These are phyloP conservation scores for Trypanosoma melophagium DNA, from an alignment of 208 protist species.

Conservation along the genomic window DNA sequence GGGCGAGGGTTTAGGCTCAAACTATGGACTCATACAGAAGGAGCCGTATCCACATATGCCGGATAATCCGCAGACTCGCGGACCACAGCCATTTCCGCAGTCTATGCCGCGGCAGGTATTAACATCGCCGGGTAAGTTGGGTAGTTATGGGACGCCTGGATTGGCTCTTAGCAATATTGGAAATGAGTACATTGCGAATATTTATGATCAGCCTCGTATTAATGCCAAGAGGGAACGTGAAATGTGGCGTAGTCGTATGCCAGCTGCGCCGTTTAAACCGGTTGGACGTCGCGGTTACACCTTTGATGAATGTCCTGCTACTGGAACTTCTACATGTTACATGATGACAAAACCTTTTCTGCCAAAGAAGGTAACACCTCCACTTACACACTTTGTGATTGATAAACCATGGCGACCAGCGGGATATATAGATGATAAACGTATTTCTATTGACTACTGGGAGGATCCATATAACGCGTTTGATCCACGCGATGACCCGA, in stretches of 20 bases:
- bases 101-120: conserved; percentile 66
- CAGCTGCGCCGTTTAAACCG: conserved; percentile 64
- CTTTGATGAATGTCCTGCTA: conserved; percentile 77
- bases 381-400: conserved; percentile 55
- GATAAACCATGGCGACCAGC: conserved; percentile 73
- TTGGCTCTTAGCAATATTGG: conserved; percentile 55
- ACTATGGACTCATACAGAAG: conserved; percentile 79
- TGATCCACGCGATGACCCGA: conserved; percentile 76
- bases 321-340: conserved; percentile 75
- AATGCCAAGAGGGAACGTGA: conserved; percentile 57
- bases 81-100: conserved; percentile 32
- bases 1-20: conserved; percentile 71
- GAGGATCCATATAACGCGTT: conserved; percentile 83
- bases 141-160: conserved; percentile 67
- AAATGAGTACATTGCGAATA: conserved; percentile 79
- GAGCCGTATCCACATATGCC: conserved; percentile 62
- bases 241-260: conserved; percentile 60
- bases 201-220: conserved; percentile 76
- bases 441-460: conserved; percentile 80
- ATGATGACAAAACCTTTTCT: conserved; percentile 76
- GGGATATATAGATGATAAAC: conserved; percentile 74
- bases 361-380: conserved; percentile 41
- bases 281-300: conserved; percentile 71
- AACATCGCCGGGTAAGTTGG: conserved; percentile 71
- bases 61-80: conserved; percentile 43